Evolutionary conservation across 2,329 filamentous ascomycete genomes (phyloP).

Genomic region (Bisporella sp.): DNA sequence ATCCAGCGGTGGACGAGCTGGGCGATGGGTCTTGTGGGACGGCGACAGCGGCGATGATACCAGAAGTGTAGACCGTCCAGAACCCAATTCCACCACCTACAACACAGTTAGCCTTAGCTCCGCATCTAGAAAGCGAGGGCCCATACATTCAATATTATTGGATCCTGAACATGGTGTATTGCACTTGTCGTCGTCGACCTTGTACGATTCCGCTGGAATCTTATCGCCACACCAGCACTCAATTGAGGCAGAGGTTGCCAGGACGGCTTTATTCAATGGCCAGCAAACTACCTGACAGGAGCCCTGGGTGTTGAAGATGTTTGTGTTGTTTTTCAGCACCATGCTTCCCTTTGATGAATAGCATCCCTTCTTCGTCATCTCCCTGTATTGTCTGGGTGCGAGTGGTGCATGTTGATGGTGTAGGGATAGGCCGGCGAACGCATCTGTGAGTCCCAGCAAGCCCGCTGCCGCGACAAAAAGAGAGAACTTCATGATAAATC

Average conservation of each 20-base stretch:
- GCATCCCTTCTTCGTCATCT: constrained; percentile 18
- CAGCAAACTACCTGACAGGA: constrained; percentile 19
- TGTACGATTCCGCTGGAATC: constrained; percentile 16
- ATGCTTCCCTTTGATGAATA: constrained; percentile 19
- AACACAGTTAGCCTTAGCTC: constrained; percentile 9
- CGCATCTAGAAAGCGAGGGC: neutral
- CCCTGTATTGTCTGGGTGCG: constrained; percentile 3
- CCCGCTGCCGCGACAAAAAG: constrained; percentile 6
- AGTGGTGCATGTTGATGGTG: neutral
- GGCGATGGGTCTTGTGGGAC: neutral
- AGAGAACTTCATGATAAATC: constrained; percentile 17
- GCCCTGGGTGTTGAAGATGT: constrained; percentile 22
- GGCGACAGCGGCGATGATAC: constrained; percentile 8
- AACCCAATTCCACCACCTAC: constrained; percentile 9
- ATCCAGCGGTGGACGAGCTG: constrained; percentile 7
- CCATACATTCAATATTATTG: constrained; percentile 21
- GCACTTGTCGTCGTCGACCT: constrained; percentile 17
- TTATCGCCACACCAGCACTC: constrained; percentile 26
- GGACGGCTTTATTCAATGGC: constrained; percentile 9
- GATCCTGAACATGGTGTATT: constrained; percentile 22
- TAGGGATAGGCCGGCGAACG: constrained; percentile 8
- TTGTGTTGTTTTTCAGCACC: constrained; percentile 15
- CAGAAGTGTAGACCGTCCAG: constrained; percentile 21
- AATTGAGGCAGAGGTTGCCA: constrained; percentile 18
- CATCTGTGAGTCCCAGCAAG: constrained; percentile 11